Evolutionary conservation across 371 early-diverging fungal genomes (phyloP).

Genomic region (Funneliformis caledonium): DNA sequence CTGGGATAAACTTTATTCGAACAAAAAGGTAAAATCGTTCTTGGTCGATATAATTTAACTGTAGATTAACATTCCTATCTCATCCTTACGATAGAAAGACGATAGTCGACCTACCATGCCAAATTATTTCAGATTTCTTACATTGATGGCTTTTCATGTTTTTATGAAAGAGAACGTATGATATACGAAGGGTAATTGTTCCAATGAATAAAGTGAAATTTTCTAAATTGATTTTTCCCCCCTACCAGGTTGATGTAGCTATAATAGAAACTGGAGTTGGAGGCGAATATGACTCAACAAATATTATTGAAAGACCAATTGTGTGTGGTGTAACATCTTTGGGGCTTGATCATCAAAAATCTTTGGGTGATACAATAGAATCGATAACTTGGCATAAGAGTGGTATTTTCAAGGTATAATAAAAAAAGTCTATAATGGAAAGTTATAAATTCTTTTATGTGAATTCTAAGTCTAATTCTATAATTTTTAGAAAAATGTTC

Average conservation of each 20-base stretch:
- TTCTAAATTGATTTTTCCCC: background rate
- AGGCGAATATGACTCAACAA: slow-evolving; percentile 85
- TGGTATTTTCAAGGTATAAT: slow-evolving; percentile 79
- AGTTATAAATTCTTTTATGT: background rate
- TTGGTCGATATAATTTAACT: background rate
- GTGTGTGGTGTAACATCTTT: slow-evolving; percentile 81
- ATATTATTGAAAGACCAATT: slow-evolving; percentile 67
- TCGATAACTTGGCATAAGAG: slow-evolving; percentile 93
- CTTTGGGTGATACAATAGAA: slow-evolving; percentile 76
- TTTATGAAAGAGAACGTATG: slow-evolving; percentile 79
- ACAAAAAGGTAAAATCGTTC: background rate
- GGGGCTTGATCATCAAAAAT: slow-evolving; percentile 77
- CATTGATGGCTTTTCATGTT: slow-evolving; percentile 85
- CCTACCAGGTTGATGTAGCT: slow-evolving; percentile 66
- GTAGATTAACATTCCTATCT: background rate
- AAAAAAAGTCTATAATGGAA: background rate
- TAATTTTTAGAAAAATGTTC: slow-evolving; percentile 56
- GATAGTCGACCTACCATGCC: slow-evolving; percentile 60
- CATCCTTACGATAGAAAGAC: background rate
- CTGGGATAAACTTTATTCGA: slow-evolving; percentile 68
- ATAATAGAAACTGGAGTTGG: slow-evolving; percentile 87
- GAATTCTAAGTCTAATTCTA: background rate
- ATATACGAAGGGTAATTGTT: background rate
- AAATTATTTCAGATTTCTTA: slow-evolving; percentile 89
- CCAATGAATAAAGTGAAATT: background rate